Evolutionary conservation across 805 yeast species (phyloP).

Genomic region (Spathaspora boniae): DNA sequence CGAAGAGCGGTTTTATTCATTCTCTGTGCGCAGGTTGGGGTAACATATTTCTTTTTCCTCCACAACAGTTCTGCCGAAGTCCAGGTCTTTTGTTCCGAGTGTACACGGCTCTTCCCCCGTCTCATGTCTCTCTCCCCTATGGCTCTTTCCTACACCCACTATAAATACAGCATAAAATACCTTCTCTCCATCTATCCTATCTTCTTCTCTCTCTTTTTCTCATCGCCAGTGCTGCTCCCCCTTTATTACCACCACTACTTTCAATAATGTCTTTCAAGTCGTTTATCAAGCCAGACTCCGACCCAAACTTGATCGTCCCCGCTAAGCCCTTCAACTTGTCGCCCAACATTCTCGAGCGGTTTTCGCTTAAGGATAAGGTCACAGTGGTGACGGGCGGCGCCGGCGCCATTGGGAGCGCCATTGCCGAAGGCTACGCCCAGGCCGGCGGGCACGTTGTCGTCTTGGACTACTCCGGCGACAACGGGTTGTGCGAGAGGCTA

Average conservation of each 20-base stretch:
- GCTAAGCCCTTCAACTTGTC: conserved; percentile 13
- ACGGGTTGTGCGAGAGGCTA: conserved; percentile 15
- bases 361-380: conserved; percentile 27
- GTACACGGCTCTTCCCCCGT: too few species aligned
- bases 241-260: too few species aligned
- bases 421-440: conserved; percentile 36
- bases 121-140: too few species aligned
- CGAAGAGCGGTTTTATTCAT: too few species aligned
- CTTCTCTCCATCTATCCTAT: too few species aligned
- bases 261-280: conserved; percentile 8
- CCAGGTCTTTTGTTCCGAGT: too few species aligned
- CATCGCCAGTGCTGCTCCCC: too few species aligned
- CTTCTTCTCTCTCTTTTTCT: neutral
- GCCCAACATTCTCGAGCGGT: conserved; percentile 25
- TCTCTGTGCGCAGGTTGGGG: too few species aligned
- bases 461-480: conserved; percentile 35
- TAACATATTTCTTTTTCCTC: too few species aligned
- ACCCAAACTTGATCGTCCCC: conserved; percentile 7
- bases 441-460: conserved; percentile 39
- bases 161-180: too few species aligned
- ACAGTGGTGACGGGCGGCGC: conserved; percentile 38
- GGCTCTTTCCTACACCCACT: too few species aligned
- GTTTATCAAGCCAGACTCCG: conserved; percentile 11
- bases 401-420: conserved; percentile 35
- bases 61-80: too few species aligned